phyloP scores from a whole-genome alignment of 768 basidiomycete genomes.

The Tremella fuciformis region DNA sequence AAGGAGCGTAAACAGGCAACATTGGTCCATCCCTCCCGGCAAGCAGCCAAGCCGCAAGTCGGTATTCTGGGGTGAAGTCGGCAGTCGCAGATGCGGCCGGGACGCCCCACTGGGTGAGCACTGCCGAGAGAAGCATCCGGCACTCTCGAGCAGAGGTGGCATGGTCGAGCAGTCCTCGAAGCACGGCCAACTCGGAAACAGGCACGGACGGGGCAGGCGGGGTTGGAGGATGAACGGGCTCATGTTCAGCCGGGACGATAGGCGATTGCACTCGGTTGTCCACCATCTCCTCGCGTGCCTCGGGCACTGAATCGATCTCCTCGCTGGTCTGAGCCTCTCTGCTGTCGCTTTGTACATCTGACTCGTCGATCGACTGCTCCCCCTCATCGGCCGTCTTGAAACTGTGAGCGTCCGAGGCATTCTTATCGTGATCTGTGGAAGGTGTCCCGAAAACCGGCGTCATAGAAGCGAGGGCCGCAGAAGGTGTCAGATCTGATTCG shows the following conservation, averaged over 20 bases:
- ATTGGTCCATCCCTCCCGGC: slow-evolving; percentile 37
- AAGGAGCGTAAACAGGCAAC: not conserved
- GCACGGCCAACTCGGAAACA: slow-evolving; percentile 59
- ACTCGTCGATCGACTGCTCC: not conserved
- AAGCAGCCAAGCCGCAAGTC: slow-evolving; percentile 43
- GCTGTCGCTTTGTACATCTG: not conserved
- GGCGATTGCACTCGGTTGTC: too few species aligned
- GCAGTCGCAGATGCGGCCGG: slow-evolving; percentile 42
- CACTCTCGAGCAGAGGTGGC: slow-evolving; percentile 80
- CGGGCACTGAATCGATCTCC: too few species aligned
- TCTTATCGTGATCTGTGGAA: not conserved
- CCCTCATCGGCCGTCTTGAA: slow-evolving; percentile 20
- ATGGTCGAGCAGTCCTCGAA: slow-evolving; percentile 64
- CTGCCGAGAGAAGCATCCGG: slow-evolving; percentile 77
- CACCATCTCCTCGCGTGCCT: too few species aligned
- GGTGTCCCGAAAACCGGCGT: too few species aligned
- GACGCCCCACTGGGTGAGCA: slow-evolving; percentile 65
- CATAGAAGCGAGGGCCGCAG: not conserved
- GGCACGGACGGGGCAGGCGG: slow-evolving; percentile 24
- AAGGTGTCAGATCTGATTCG: not conserved
- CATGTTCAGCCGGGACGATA: too few species aligned
- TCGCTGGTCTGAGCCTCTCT: too few species aligned
- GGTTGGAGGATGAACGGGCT: not conserved
- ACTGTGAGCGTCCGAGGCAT: slow-evolving; percentile 10
- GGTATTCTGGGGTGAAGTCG: slow-evolving; percentile 22